Percentiles rank a stretch among this genome's conserved stretches.
phyloP scores from a whole-genome alignment of 2,329 filamentous ascomycete genomes.

The Periglandula ipomoeae region DNA sequence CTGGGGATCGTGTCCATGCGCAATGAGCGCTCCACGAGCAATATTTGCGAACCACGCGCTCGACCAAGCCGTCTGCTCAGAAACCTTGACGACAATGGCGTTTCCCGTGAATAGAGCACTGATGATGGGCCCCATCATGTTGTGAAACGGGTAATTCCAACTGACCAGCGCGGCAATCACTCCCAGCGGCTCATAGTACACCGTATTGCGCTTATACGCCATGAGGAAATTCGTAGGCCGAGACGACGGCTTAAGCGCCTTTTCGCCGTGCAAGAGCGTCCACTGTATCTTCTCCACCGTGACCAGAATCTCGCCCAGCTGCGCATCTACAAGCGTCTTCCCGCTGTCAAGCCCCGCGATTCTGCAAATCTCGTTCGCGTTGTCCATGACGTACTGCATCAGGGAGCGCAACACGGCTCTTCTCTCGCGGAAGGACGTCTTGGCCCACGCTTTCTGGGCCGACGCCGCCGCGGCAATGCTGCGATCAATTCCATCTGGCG shows the following conservation, averaged over 20 bases:
- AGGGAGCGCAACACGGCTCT: slow-evolving; percentile 73
- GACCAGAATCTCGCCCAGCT: slow-evolving; percentile 88
- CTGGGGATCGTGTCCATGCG: slow-evolving; percentile 72
- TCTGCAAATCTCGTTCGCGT: slow-evolving; percentile 79
- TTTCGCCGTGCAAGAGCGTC: slow-evolving; percentile 86
- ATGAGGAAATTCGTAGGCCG: slow-evolving; percentile 87
- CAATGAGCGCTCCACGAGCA: slow-evolving; percentile 66
- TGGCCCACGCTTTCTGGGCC: slow-evolving; percentile 70
- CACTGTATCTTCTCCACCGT: slow-evolving; percentile 90
- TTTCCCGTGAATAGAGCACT: slow-evolving; percentile 88
- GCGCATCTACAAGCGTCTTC: slow-evolving; percentile 92
- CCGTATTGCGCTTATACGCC: slow-evolving; percentile 89
- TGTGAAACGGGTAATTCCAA: slow-evolving; percentile 98
- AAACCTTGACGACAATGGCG: slow-evolving; percentile 85
- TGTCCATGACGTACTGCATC: slow-evolving; percentile 73
- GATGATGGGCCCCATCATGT: slow-evolving; percentile 84
- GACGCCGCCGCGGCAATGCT: slow-evolving; percentile 62
- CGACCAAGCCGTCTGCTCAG: slow-evolving; percentile 93
- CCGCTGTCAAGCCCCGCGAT: slow-evolving; percentile 87
- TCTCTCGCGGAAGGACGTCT: slow-evolving; percentile 68
- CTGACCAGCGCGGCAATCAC: slow-evolving; percentile 88
- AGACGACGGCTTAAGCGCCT: slow-evolving; percentile 59
- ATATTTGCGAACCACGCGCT: slow-evolving; percentile 73
- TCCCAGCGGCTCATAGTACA: slow-evolving; percentile 84
- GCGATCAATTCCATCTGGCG: slow-evolving; percentile 67